These are phyloP conservation scores for Pseudopediastrum boryanum DNA, from an alignment of 139 green algal genomes.

Conservation along the genomic window DNA sequence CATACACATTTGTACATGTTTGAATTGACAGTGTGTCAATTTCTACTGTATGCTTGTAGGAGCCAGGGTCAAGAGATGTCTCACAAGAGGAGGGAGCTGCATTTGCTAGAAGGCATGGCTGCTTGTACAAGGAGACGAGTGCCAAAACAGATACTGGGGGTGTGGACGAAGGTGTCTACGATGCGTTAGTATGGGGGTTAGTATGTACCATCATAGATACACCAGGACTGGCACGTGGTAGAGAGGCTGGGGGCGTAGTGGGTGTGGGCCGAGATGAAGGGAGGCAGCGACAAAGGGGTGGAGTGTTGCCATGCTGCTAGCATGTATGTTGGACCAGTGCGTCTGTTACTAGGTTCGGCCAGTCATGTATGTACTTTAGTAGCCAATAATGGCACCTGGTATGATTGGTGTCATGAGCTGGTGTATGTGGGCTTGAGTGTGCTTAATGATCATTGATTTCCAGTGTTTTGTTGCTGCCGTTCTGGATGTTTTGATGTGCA, in stretches of 20 bases:
- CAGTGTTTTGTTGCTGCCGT: no score
- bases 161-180: constrained; percentile 43
- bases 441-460: no score
- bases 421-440: no score
- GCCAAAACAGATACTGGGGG: constrained; percentile 35
- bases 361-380: no score
- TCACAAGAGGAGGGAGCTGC: constrained; percentile 43
- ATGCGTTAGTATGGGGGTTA: constrained; percentile 53
- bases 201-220: constrained; percentile 32
- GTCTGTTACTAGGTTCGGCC: no score
- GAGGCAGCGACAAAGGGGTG: background rate
- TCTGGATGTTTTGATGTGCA: no score
- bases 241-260: no score
- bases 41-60: background rate
- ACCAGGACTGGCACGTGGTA: background rate
- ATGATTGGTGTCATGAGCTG: no score
- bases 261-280: background rate
- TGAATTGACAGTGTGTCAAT: background rate
- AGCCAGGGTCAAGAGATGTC: constrained; percentile 23
- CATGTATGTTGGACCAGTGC: no score
- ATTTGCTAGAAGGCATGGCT: constrained; percentile 44
- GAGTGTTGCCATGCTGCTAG: no score
- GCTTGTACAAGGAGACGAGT: constrained; percentile 38
- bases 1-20: background rate
- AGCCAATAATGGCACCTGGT: no score